A percentile compares a stretch with the other conserved stretches of the same genome.
Evolutionary conservation across 768 basidiomycete species (phyloP).

Genomic region (Russula vinacea): DNA sequence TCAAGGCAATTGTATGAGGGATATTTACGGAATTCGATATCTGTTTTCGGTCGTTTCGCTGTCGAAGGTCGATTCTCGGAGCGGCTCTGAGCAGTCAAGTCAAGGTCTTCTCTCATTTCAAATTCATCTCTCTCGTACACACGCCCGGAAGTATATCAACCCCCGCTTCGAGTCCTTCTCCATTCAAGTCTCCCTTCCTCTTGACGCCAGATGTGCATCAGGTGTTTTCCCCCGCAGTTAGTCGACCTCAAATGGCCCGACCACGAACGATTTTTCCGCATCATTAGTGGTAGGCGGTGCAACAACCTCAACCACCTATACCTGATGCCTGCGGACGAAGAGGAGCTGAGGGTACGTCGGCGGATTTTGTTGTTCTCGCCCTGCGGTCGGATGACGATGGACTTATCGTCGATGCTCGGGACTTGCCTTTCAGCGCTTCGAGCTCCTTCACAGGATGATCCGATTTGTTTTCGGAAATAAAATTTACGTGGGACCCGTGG

Average conservation of each 20-base stretch:
- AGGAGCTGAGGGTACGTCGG: constrained; percentile 56
- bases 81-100: not conserved
- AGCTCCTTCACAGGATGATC: constrained; percentile 61
- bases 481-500: constrained; percentile 65
- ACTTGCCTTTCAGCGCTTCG: constrained; percentile 48
- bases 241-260: constrained; percentile 40
- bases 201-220: constrained; percentile 36
- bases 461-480: constrained; percentile 62
- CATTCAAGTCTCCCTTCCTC: constrained; percentile 7
- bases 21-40: constrained; percentile 18
- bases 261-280: constrained; percentile 52
- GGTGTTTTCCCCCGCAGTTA: constrained; percentile 40
- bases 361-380: not conserved
- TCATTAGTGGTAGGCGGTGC: constrained; percentile 51
- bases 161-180: constrained; percentile 14
- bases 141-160: constrained; percentile 27
- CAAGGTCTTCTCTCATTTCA: constrained; percentile 28
- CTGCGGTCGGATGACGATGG: not conserved
- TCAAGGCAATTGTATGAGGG: constrained; percentile 44
- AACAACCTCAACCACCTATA: constrained; percentile 55
- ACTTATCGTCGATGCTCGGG: not conserved
- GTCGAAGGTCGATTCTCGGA: constrained; percentile 23
- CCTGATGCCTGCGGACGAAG: constrained; percentile 62
- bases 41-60: constrained; percentile 21
- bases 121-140: constrained; percentile 23